phyloP scores from a whole-genome alignment of 2,329 filamentous ascomycete genomes.

The Colletotrichum higginsianum region DNA sequence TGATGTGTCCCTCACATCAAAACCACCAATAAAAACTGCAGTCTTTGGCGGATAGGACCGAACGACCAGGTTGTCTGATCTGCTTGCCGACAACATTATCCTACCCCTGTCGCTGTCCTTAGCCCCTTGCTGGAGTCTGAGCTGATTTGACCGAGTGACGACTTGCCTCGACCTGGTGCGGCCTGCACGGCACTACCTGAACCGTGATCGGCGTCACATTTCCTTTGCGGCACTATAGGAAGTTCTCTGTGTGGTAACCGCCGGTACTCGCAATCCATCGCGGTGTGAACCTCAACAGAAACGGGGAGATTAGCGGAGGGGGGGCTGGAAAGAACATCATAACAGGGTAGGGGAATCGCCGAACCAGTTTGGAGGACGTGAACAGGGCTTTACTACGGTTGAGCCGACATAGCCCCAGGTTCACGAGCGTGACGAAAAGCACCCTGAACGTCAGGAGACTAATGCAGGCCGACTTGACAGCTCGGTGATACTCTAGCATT shows the following conservation, averaged over 20 bases:
- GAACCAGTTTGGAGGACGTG: background rate
- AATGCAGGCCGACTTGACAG: conserved; percentile 36
- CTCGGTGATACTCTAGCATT: conserved; percentile 40
- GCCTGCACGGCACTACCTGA: conserved; percentile 17
- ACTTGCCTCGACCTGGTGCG: conserved; percentile 12
- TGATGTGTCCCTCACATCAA: conserved; percentile 14
- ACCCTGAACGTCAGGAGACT: conserved; percentile 20
- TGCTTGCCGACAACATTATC: conserved; percentile 35
- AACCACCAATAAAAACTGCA: conserved; percentile 32
- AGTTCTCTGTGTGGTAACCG: background rate
- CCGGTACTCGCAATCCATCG: background rate
- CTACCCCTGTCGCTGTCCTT: conserved; percentile 30
- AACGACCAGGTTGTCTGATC: conserved; percentile 37
- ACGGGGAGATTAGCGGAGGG: background rate
- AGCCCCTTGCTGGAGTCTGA: background rate
- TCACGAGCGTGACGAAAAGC: conserved; percentile 10
- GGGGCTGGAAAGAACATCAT: background rate
- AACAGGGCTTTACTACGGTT: conserved; percentile 8
- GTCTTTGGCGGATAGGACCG: conserved; percentile 36
- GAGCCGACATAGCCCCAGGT: conserved; percentile 22
- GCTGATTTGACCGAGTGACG: background rate
- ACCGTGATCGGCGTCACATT: conserved; percentile 11
- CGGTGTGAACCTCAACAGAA: background rate
- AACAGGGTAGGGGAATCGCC: background rate
- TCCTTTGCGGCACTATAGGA: background rate